A percentile compares a stretch with the other conserved stretches of the same genome.
These are phyloP conservation scores for Artemisia tridentata DNA, from an alignment of 129 eudicot species.

Conservation along the genomic window DNA sequence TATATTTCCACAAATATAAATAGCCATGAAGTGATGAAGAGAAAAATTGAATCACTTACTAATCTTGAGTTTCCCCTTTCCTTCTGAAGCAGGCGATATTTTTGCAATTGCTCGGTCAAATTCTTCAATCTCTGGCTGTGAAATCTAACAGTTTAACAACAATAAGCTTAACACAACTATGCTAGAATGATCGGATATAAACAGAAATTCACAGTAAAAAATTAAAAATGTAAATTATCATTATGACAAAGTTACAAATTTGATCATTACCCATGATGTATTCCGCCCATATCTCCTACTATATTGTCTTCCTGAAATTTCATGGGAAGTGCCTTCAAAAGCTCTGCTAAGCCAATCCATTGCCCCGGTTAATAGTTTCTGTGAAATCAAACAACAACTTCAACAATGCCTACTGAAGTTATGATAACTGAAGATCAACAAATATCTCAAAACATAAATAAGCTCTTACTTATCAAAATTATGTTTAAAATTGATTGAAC, in stretches of 20 bases:
- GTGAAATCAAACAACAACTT: constrained; percentile 19
- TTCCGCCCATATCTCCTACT: constrained; percentile 42
- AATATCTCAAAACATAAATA: background rate
- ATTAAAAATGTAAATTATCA: constrained; percentile 7
- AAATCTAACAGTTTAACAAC: constrained; percentile 32
- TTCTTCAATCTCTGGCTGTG: constrained; percentile 59
- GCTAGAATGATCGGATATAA: constrained; percentile 12
- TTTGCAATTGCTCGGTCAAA: constrained; percentile 69
- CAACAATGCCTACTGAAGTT: background rate
- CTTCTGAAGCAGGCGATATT: constrained; percentile 57
- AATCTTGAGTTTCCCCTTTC: constrained; percentile 38
- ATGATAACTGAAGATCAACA: background rate
- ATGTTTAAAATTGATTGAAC: background rate
- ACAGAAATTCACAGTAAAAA: background rate
- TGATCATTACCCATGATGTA: constrained; percentile 43
- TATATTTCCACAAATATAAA: constrained; percentile 2
- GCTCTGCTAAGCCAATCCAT: constrained; percentile 81
- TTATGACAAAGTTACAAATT: background rate
- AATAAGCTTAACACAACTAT: background rate
- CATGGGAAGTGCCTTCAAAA: constrained; percentile 57
- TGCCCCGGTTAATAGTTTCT: constrained; percentile 1
- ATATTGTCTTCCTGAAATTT: constrained; percentile 48
- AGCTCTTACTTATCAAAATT: background rate
- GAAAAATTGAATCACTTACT: constrained; percentile 43
- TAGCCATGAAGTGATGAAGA: background rate